Base-by-base conservation (phyloP, 768 basidiomycete genomes). In the Mycena maculata region DNA sequence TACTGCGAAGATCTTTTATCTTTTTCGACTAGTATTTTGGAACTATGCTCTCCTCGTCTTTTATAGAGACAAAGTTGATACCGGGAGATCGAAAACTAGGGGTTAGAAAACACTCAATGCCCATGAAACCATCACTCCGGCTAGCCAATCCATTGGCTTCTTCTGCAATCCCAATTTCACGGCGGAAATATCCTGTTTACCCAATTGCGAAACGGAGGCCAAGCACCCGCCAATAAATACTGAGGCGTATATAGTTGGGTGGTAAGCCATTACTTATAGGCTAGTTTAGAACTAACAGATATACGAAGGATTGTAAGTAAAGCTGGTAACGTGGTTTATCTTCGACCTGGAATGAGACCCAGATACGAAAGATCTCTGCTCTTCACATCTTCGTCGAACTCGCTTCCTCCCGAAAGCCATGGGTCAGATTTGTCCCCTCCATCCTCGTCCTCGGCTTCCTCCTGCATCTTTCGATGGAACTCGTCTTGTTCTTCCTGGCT, bases 91-190 rank as follows among this genome's bases (percentile, higher is more conserved):
- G 89, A 63, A 88, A 90, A 72, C 69, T 88, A n/a, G n/a, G n/a
- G n/a, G n/a, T n/a, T n/a, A n/a, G n/a, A 78, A 81, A 71, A 81
- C 82, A 69, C 75, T 86, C 61, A 85, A 76, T 69, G 80, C 83
- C 10, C 81, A 79, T 8, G 87, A 89, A 68, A 79, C 76, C n/a
- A 77, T 89, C 63, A 90, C 88, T 1, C 89, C 92, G 0, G 77
- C 80, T 11, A 86, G 94, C 28, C 92, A 93, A 74, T 93, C 92
- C 11, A 90, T 95, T 56, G 94, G 91, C 10, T 95, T 92, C 82
- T 95, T 95, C 79, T 93, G 91, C 82, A 94, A 92, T 72, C 93
- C 93, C 4, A 93, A 94, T 69, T 87, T 86, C 71, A 84, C 84
- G 44, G 81, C 91, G 16, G 81, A 84, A 63, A 89, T 95, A 60